Percentiles rank a stretch among this genome's conserved stretches.
Conservation (phyloP, 805 yeast species). For the Ascoidea asiatica region DNA sequence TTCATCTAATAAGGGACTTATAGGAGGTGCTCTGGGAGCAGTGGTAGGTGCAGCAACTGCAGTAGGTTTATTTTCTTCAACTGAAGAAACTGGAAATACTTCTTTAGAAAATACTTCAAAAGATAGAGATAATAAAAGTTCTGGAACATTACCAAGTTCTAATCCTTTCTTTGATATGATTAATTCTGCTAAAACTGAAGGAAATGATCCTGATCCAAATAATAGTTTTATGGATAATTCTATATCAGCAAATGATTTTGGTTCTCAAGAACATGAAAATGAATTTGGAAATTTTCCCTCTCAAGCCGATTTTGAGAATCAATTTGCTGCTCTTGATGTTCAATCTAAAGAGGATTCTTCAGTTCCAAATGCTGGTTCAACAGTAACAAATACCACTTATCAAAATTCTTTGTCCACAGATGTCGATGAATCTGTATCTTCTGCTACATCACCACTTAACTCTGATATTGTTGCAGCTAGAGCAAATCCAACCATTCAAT, state of each 20-base stretch:
- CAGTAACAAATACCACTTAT: background rate
- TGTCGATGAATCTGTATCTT: constrained; percentile 1
- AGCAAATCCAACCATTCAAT: constrained; percentile 10
- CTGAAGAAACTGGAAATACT: constrained; percentile 1
- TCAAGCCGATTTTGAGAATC: constrained; percentile 10
- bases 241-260: background rate
- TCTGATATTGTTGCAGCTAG: constrained; percentile 4
- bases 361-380: background rate
- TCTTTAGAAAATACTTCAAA: too few species aligned
- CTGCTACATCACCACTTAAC: constrained; percentile 12
- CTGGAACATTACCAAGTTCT: background rate
- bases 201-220: too few species aligned
- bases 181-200: background rate
- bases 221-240: too few species aligned
- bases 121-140: background rate
- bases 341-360: background rate
- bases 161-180: background rate
- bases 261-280: background rate
- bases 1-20: constrained; percentile 1
- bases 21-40: constrained; percentile 9
- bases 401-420: background rate
- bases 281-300: constrained; percentile 5
- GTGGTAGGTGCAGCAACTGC: constrained; percentile 9
- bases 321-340: constrained; percentile 1
- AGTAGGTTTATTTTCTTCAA: constrained; percentile 9